Conservation (phyloP, 805 yeast species). For the Starmera quercuum region DNA sequence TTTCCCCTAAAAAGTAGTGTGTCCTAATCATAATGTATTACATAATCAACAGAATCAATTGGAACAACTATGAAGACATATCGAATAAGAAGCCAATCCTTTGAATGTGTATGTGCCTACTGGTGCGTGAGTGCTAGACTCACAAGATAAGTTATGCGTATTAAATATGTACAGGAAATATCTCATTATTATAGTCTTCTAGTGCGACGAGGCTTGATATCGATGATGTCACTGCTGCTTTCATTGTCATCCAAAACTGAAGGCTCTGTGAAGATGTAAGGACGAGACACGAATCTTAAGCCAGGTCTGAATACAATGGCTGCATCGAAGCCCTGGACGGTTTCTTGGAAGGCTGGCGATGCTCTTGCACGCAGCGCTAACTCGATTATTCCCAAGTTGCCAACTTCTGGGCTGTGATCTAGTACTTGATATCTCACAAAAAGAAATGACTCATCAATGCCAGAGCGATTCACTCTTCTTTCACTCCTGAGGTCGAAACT, state of each 20-base stretch:
- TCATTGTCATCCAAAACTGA: constrained; percentile 6
- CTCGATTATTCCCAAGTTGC: constrained; percentile 10
- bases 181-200: too few relatives aligned
- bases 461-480: constrained; percentile 6
- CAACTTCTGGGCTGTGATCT: constrained; percentile 7
- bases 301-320: constrained; percentile 11
- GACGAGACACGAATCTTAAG: constrained; percentile 1
- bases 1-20: not conserved
- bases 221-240: constrained; percentile 5
- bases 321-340: constrained; percentile 2
- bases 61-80: too few relatives aligned
- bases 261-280: constrained; percentile 9
- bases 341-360: constrained; percentile 3
- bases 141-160: too few relatives aligned
- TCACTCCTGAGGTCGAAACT: constrained; percentile 11
- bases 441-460: constrained; percentile 9
- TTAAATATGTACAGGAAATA: too few relatives aligned
- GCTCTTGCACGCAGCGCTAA: constrained; percentile 10
- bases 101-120: too few relatives aligned
- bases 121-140: too few relatives aligned
- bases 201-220: constrained; percentile 12
- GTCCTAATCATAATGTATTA: not conserved
- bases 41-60: not conserved
- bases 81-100: too few relatives aligned
- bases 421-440: constrained; percentile 12